Evolutionary conservation across 306 rosid genomes (phyloP).

Genomic region (Prunus fruticosa): DNA sequence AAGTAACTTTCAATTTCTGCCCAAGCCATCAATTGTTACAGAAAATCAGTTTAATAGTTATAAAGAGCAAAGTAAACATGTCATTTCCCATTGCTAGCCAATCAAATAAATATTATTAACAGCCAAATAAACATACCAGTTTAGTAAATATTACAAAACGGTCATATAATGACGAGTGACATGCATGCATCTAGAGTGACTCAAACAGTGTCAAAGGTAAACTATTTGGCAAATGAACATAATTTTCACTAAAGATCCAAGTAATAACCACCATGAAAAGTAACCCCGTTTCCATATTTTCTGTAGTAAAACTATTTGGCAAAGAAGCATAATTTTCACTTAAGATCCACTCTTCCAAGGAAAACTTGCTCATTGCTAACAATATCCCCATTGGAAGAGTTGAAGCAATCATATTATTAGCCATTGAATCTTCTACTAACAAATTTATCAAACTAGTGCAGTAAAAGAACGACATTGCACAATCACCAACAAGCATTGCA

Average conservation of each 20-base stretch:
- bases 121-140: background rate
- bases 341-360: background rate
- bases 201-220: background rate
- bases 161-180: background rate
- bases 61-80: background rate
- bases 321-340: background rate
- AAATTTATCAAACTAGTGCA: background rate
- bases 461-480: constrained; percentile 9
- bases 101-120: background rate
- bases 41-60: constrained; percentile 12
- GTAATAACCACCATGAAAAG: background rate
- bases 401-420: background rate
- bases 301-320: background rate
- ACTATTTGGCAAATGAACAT: background rate
- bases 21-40: constrained; percentile 32
- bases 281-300: background rate
- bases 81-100: background rate
- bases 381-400: background rate
- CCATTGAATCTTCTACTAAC: background rate
- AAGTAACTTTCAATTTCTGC: constrained; percentile 90
- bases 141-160: background rate
- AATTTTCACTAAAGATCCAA: background rate
- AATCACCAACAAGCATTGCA: constrained; percentile 1
- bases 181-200: background rate
- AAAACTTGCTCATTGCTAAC: background rate